Base-by-base conservation (phyloP, 495 filamentous ascomycete species). In the Durotheca rogersii region DNA sequence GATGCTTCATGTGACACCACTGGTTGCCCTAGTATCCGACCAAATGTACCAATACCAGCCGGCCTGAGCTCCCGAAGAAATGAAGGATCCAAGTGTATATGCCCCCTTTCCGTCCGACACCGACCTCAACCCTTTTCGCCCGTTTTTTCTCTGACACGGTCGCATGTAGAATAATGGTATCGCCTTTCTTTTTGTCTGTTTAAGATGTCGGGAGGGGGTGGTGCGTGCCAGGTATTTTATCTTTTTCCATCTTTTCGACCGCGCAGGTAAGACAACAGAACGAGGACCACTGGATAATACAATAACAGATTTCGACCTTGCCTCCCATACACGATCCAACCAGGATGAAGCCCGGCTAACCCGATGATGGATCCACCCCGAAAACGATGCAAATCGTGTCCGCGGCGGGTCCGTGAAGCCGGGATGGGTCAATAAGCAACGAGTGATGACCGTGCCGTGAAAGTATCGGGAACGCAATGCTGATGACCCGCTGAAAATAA, bases 61-160 rank as follows among this genome's bases (percentile, higher is more conserved):
- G 35, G 52, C 57, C 57, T 31, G 25, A 51, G 51, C 47, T 51
- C 52, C 57, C 33, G 34, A 34, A 47, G 47, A 56, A 52, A 56
- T 38, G 52, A 60, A 56, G 47, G 51, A 56, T 49, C 57, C 57
- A 47, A 48, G 33, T 60, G 52, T 56, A 47, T 60, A 60, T 60
- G 41, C 46, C 35, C 30, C 32, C 33, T 1, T 33, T 46, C 52
- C 43, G 39, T 48, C 47, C 39, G 41, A 47, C 47, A 56, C 52
- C 51, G 27, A 29, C 19, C 32, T 39, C 25, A 39, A 18, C 50
- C 56, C 48, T 23, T 40, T 56, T 52, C 48, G 40, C 35, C 47
- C 52, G 9, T 12, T 41, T 18, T 35, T 27, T 50, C 47, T 41
- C 37, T 29, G 47, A 51, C 41, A 52, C 55, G 51, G 57, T 42